These are phyloP conservation scores for Malassezia arunalokei DNA, from an alignment of 1,284 basidiomycete genomes.

Conservation along the genomic window DNA sequence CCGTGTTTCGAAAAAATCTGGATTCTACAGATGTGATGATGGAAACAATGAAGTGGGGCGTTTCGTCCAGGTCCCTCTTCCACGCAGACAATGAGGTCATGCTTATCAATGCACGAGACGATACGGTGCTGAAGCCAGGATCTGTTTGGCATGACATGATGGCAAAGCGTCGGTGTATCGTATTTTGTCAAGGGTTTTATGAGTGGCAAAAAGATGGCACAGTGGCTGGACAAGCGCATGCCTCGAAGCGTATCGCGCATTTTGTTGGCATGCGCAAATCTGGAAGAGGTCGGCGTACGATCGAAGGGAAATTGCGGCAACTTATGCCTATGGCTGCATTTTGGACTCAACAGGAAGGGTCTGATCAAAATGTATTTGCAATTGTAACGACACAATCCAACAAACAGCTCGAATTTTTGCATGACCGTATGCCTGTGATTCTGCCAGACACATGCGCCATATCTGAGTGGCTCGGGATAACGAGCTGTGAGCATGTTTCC, in stretches of 20 bases:
- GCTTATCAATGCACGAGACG: conserved; percentile 79
- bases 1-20: conserved; percentile 21
- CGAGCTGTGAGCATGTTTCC: conserved; percentile 46
- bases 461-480: conserved; percentile 63
- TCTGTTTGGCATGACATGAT: conserved; percentile 22
- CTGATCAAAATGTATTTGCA: conserved; percentile 57
- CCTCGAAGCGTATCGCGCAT: conserved; percentile 48
- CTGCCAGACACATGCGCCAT: conserved; percentile 58
- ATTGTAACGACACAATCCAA: conserved; percentile 64
- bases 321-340: conserved; percentile 78
- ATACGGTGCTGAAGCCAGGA: conserved; percentile 56
- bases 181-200: conserved; percentile 43
- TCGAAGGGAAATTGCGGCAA: conserved; percentile 54
- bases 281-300: conserved; percentile 54
- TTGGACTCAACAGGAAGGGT: conserved; percentile 56
- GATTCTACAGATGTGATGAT: not conserved
- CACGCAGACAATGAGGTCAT: conserved; percentile 54
- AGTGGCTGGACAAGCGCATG: conserved; percentile 1
- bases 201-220: conserved; percentile 26
- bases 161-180: conserved; percentile 29
- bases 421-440: conserved; percentile 85
- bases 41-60: conserved; percentile 11
- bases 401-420: conserved; percentile 49
- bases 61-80: conserved; percentile 42
- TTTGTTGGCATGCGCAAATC: conserved; percentile 68